Conservation (phyloP, 176 grass and related monocot genomes). For the Urochloa ruziziensis region DNA sequence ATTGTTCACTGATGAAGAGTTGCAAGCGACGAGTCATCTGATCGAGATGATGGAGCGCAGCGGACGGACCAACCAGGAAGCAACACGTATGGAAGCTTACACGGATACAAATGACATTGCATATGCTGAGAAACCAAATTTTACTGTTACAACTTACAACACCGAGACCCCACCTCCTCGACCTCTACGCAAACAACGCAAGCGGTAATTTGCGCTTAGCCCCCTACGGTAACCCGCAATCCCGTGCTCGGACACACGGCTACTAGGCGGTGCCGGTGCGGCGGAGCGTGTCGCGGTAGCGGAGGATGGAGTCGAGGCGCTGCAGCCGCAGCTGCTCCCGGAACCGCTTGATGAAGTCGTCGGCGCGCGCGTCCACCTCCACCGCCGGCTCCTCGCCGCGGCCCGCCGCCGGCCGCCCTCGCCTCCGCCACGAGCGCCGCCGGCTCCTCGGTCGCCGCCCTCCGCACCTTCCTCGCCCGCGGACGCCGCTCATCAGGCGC, state of each 20-base stretch:
- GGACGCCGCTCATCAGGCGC: background rate
- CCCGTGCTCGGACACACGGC: accelerated
- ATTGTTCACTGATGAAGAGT: too few relatives aligned
- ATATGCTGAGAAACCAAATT: too few relatives aligned
- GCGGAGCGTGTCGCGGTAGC: slow-evolving; percentile 12
- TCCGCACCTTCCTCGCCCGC: background rate
- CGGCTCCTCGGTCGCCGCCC: background rate
- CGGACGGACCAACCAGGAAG: too few relatives aligned
- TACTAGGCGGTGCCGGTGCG: slow-evolving; percentile 1
- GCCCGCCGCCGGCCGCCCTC: too few relatives aligned
- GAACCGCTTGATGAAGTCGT: slow-evolving; percentile 30
- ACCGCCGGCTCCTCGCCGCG: background rate
- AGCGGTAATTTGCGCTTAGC: too few relatives aligned
- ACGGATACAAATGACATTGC: too few relatives aligned
- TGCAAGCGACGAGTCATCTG: too few relatives aligned
- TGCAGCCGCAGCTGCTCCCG: slow-evolving; percentile 27
- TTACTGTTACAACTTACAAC: background rate
- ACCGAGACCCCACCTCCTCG: background rate
- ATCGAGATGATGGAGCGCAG: too few relatives aligned
- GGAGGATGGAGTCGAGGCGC: slow-evolving; percentile 23
- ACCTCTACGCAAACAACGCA: background rate
- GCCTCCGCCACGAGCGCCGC: background rate
- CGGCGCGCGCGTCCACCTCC: slow-evolving; percentile 23
- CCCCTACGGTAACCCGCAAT: background rate
- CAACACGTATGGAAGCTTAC: too few relatives aligned